A percentile compares a stretch with the other conserved stretches of the same genome.
Conservation (phyloP, 345 rosid genomes). For the Trapa incisa region DNA sequence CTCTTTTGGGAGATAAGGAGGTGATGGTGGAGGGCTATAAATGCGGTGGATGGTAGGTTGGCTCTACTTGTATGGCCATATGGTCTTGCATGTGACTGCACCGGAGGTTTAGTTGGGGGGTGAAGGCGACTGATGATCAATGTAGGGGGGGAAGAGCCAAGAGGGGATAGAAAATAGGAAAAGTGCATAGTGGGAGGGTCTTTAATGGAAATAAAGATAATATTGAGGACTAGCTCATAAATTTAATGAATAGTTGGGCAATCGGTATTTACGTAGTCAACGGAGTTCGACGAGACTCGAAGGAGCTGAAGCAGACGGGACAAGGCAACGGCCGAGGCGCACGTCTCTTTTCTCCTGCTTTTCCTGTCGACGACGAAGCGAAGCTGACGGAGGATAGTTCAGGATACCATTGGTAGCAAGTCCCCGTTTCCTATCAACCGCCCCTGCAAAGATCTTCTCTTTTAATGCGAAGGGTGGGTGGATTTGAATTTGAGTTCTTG, state of each 20-base stretch:
- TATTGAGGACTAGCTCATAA: too few relatives aligned
- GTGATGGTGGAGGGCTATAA: slow-evolving; percentile 9
- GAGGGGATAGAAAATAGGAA: too few relatives aligned
- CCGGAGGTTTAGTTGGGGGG: slow-evolving; percentile 22
- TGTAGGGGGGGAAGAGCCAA: not conserved
- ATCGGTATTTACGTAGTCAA: too few relatives aligned
- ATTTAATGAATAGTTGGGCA: too few relatives aligned
- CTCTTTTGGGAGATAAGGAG: not conserved
- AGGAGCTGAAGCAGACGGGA: too few relatives aligned
- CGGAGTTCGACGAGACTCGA: too few relatives aligned
- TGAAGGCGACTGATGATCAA: slow-evolving; percentile 20
- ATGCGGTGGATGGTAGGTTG: slow-evolving; percentile 18
- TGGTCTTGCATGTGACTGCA: not conserved
- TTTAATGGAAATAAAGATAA: too few relatives aligned
- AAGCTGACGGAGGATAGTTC: not conserved
- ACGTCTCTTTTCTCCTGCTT: too few relatives aligned
- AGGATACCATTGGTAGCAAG: not conserved
- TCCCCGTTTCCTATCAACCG: not conserved
- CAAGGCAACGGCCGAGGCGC: too few relatives aligned
- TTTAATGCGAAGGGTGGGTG: not conserved
- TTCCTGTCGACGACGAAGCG: not conserved
- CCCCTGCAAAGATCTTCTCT: not conserved
- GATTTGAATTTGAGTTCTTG: not conserved
- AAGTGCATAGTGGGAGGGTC: too few relatives aligned
- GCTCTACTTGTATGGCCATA: not conserved